These are phyloP conservation scores for Leishmania braziliensis DNA, from an alignment of 208 protist species.

Conservation along the genomic window DNA sequence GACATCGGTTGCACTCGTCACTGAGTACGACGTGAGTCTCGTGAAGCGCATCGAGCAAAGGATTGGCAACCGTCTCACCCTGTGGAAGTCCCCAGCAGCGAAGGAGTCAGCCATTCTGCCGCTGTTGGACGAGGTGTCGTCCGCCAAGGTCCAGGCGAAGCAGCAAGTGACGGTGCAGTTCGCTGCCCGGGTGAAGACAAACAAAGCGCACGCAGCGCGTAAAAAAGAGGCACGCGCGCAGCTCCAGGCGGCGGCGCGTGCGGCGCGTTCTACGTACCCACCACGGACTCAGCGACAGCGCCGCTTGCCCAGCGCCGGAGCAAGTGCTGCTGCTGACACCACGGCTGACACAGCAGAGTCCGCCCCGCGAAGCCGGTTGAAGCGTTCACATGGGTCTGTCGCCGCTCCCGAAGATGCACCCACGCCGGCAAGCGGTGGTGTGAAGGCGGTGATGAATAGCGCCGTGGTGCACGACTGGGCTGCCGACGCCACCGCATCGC, in stretches of 20 bases:
- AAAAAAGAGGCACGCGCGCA: constrained; percentile 33
- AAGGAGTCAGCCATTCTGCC: constrained; percentile 59
- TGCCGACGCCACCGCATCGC: neutral
- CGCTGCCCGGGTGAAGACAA: constrained; percentile 50
- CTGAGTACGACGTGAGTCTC: constrained; percentile 80
- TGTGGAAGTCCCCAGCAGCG: constrained; percentile 61
- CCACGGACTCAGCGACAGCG: neutral
- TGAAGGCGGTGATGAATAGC: neutral
- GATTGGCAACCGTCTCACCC: constrained; percentile 31
- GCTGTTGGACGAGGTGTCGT: constrained; percentile 81
- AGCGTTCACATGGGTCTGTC: neutral
- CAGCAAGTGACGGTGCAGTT: constrained; percentile 84
- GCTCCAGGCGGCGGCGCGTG: constrained; percentile 5
- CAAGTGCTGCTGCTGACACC: neutral
- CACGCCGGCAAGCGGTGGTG: neutral
- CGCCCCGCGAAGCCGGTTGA: neutral
- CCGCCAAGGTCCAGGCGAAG: constrained; percentile 82
- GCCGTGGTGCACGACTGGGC: neutral
- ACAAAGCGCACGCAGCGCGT: constrained; percentile 61
- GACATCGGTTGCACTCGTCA: constrained; percentile 73
- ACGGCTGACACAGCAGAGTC: neutral
- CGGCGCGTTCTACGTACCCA: constrained; percentile 2
- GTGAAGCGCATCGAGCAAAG: constrained; percentile 72
- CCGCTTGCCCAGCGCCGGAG: neutral
- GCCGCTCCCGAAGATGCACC: neutral